A percentile compares a stretch with the other conserved stretches of the same genome.
Evolutionary conservation across 2,329 filamentous ascomycete species (phyloP).

Genomic region (Keithomyces neogunnii): DNA sequence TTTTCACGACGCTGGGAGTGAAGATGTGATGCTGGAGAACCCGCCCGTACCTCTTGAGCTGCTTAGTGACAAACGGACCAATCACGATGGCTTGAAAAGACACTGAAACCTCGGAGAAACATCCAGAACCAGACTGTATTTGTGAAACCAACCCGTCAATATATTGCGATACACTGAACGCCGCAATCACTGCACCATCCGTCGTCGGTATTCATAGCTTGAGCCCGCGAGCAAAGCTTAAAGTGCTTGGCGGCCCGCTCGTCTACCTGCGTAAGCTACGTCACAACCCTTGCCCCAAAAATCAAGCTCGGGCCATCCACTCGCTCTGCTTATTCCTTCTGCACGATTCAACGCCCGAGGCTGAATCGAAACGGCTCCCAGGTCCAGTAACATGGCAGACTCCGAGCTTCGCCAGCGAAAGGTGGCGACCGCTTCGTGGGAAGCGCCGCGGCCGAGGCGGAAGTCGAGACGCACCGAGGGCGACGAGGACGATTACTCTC

Average conservation of each 20-base stretch:
- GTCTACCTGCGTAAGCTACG: not conserved
- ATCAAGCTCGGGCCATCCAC: not conserved
- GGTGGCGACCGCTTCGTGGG: slow-evolving; percentile 15
- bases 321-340: not conserved
- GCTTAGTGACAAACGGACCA: not conserved
- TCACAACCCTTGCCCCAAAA: not conserved
- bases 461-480: slow-evolving; percentile 14
- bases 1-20: too few species aligned
- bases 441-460: slow-evolving; percentile 11
- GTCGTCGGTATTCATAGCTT: too few species aligned
- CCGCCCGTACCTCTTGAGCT: too few species aligned
- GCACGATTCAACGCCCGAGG: not conserved
- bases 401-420: slow-evolving; percentile 37
- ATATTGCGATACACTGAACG: not conserved
- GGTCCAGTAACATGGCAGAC: slow-evolving; percentile 23
- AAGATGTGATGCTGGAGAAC: too few species aligned
- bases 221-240: too few species aligned
- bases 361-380: not conserved
- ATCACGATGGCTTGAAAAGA: not conserved
- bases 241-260: too few species aligned
- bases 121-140: too few species aligned
- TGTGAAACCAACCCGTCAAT: not conserved
- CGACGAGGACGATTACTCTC: slow-evolving; percentile 50
- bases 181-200: too few species aligned
- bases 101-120: too few species aligned